Conservation (phyloP, 2,329 filamentous ascomycete genomes). For the Stagonosporopsis cucurbitacearum region DNA sequence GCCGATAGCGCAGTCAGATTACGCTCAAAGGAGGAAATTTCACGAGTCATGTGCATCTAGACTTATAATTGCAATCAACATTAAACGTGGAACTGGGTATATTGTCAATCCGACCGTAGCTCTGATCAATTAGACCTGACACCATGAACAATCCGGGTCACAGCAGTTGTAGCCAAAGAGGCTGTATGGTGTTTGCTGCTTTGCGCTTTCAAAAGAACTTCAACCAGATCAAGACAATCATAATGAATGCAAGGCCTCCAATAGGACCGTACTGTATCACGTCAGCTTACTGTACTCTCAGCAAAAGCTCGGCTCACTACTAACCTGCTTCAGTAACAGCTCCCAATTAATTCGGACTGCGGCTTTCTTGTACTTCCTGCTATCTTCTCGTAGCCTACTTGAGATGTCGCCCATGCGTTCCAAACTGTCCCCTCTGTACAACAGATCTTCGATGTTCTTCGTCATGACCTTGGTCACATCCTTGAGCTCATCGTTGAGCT, state of each 20-base stretch:
- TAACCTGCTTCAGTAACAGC: constrained; percentile 83
- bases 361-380: constrained; percentile 89
- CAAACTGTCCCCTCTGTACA: constrained; percentile 92
- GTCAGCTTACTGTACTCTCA: constrained; percentile 23
- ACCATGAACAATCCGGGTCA: not conserved
- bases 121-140: not conserved
- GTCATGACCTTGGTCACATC: constrained; percentile 99
- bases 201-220: constrained; percentile 74
- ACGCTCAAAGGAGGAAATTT: not conserved
- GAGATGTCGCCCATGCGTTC: constrained; percentile 98
- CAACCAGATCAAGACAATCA: constrained; percentile 89
- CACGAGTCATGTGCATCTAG: not conserved
- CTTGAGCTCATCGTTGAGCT: constrained; percentile 94
- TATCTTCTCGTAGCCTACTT: constrained; percentile 85
- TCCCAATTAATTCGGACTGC: constrained; percentile 99
- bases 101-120: constrained; percentile 13
- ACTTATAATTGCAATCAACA: not conserved
- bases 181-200: not conserved
- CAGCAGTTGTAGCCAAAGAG: not conserved
- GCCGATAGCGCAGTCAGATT: not conserved
- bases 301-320: constrained; percentile 21
- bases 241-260: constrained; percentile 78
- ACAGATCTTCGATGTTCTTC: constrained; percentile 97
- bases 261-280: constrained; percentile 78
- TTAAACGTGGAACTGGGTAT: constrained; percentile 20